phyloP scores from a whole-genome alignment of 306 rosid species.

The Malus sylvestris region DNA sequence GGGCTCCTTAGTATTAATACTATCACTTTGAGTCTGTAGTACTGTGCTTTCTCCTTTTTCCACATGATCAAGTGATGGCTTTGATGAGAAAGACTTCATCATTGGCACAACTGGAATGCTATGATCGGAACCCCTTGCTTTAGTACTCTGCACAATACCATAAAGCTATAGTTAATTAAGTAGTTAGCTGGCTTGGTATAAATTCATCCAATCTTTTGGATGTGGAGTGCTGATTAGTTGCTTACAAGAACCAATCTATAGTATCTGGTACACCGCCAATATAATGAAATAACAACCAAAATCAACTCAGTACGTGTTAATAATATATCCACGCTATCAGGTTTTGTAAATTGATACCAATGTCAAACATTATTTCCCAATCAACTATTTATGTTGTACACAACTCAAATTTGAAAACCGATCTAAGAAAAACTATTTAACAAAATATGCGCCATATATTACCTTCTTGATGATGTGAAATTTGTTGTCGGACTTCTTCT shows the following conservation, averaged over 20 bases:
- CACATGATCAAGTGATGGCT: neutral
- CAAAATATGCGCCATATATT: neutral
- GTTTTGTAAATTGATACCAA: neutral
- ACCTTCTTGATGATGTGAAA: slow-evolving; percentile 32
- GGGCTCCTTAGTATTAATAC: neutral
- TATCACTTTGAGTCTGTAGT: neutral
- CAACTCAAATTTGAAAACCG: neutral
- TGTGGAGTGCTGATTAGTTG: neutral
- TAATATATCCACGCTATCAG: neutral
- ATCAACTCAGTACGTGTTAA: neutral
- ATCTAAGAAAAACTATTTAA: neutral
- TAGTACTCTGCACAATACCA: slow-evolving; percentile 34
- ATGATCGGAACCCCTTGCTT: slow-evolving; percentile 13
- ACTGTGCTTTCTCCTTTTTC: neutral
- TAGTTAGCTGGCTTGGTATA: neutral
- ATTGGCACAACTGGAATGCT: neutral
- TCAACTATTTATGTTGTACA: neutral
- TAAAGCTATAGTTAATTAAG: neutral
- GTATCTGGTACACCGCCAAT: neutral
- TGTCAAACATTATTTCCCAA: neutral
- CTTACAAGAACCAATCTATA: neutral
- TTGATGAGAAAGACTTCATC: neutral
- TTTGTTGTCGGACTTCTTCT: slow-evolving; percentile 17
- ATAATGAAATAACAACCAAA: neutral
- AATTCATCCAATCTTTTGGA: neutral